Evolutionary conservation across 1,139 yeast genomes (phyloP).

Genomic region (Magnusiomyces magnusii): DNA sequence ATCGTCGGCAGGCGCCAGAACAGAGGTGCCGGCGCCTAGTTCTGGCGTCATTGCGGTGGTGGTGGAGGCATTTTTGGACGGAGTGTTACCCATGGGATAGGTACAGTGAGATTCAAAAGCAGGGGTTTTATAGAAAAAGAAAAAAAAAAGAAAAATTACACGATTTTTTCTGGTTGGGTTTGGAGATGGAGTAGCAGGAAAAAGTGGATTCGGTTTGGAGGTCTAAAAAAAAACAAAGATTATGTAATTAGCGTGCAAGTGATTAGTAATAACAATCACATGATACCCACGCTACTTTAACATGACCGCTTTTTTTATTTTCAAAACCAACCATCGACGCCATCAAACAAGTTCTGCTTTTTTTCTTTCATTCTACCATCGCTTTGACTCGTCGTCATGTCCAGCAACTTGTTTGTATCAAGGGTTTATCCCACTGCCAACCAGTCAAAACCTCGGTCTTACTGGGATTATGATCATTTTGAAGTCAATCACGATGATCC

Average conservation of each 20-base stretch:
- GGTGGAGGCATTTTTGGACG: slow-evolving; percentile 28
- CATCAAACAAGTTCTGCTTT: no score
- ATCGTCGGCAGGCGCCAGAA: slow-evolving; percentile 18
- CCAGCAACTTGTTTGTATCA: slow-evolving; percentile 45
- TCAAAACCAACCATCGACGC: no score
- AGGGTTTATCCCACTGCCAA: slow-evolving; percentile 79
- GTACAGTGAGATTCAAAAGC: not conserved
- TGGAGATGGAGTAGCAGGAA: no score
- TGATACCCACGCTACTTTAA: no score
- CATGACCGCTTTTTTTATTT: no score
- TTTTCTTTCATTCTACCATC: no score
- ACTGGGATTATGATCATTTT: slow-evolving; percentile 72
- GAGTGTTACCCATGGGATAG: slow-evolving; percentile 29
- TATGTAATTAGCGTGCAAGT: no score
- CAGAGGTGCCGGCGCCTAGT: slow-evolving; percentile 17
- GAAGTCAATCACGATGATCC: slow-evolving; percentile 48
- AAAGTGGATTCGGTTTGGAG: no score
- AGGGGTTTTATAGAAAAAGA: not conserved
- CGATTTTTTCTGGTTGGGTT: not conserved
- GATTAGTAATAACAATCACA: no score
- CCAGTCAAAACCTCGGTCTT: slow-evolving; percentile 60
- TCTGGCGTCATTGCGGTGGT: slow-evolving; percentile 23
- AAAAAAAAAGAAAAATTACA: not conserved
- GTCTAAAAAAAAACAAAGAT: no score
- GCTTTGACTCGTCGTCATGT: no score